Evolutionary conservation across 2,329 filamentous ascomycete genomes (phyloP), one percentile per base, ranked within the genome.

Genomic region (Sclerotinia glacialis): DNA sequence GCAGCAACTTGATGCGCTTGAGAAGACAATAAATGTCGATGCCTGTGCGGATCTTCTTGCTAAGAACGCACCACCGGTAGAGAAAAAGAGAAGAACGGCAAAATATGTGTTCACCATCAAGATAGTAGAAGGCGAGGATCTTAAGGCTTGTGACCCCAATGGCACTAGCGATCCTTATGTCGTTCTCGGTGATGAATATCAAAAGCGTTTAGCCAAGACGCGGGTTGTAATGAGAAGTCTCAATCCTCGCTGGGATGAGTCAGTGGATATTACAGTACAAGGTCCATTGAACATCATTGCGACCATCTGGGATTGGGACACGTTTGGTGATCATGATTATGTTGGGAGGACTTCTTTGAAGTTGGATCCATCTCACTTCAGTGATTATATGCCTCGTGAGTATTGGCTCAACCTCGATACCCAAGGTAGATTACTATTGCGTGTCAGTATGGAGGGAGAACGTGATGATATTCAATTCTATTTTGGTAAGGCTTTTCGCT

Each of bases 41-140:
- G 89, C 85, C 14, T 97, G 93, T 74, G 93, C 93, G 3, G 88
- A 90, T 62, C 86, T 96, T 21, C 86, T 99, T 61, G 87, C 89
- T 56, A 88, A 85, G 73, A 83, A 91, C 34, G 91, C 91, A 11
- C 89, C 91, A 1, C 83, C 86, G 64, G 87, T 87, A n/a, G 85
- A 87, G 68, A 81, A 83, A 69, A 76, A 79, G 66, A 87, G 87
- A 72, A 89, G 87, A 73, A 86, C 89, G 52, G 90, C 87, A 69
- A 97, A 96, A 76, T 98, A 96, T 76, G 93, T 97, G 65, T 99
- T 99, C 79, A 98, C 95, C 0, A 93, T 99, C 79, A 99, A 99
- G 80, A 93, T 99, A 67, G 93, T 99, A 34, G 95, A 99, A 78
- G 95, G 92, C 11, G 95, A 99, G 79, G 95, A 99, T 74, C 83